phyloP scores from a whole-genome alignment of 2,329 filamentous ascomycete genomes.

The Lomentospora prolificans region DNA sequence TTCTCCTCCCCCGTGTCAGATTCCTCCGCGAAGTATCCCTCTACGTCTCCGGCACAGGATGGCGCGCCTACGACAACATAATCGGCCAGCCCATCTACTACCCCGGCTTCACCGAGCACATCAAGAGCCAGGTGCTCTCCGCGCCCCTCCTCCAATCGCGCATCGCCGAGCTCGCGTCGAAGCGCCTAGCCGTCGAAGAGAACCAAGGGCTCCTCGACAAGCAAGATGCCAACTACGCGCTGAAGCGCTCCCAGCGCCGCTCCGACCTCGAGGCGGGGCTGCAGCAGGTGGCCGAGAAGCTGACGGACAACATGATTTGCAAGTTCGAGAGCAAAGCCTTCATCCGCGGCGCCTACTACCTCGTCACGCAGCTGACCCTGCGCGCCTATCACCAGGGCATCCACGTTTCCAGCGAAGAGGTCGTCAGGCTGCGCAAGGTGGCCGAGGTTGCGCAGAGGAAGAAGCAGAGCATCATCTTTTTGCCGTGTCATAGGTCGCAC shows the following conservation, averaged over 20 bases:
- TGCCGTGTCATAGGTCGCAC: slow-evolving; percentile 90
- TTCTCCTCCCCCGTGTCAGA: slow-evolving; percentile 32
- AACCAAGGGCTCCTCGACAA: slow-evolving; percentile 57
- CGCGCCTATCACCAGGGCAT: slow-evolving; percentile 95
- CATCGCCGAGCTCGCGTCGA: slow-evolving; percentile 67
- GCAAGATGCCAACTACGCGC: slow-evolving; percentile 42
- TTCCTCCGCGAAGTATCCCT: slow-evolving; percentile 91
- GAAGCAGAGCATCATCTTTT: slow-evolving; percentile 90
- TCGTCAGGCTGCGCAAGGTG: slow-evolving; percentile 69
- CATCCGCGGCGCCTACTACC: slow-evolving; percentile 84
- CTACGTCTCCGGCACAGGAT: slow-evolving; percentile 86
- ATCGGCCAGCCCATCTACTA: slow-evolving; percentile 94
- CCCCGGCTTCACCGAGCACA: slow-evolving; percentile 79
- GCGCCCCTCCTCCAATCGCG: slow-evolving; percentile 65
- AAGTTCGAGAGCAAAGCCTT: slow-evolving; percentile 96
- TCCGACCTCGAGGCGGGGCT: slow-evolving; percentile 63
- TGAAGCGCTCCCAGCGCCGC: slow-evolving; percentile 35
- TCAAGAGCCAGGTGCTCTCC: slow-evolving; percentile 68
- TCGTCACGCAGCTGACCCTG: slow-evolving; percentile 78
- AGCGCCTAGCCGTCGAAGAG: slow-evolving; percentile 66
- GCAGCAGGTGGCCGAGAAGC: slow-evolving; percentile 70
- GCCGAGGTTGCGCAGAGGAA: slow-evolving; percentile 74
- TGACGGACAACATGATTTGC: slow-evolving; percentile 95
- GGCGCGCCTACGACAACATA: slow-evolving; percentile 85
- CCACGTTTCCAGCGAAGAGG: slow-evolving; percentile 91